Evolutionary conservation across 2,329 filamentous ascomycete genomes (phyloP).

Genomic region (Tolypocladium endophyticum): DNA sequence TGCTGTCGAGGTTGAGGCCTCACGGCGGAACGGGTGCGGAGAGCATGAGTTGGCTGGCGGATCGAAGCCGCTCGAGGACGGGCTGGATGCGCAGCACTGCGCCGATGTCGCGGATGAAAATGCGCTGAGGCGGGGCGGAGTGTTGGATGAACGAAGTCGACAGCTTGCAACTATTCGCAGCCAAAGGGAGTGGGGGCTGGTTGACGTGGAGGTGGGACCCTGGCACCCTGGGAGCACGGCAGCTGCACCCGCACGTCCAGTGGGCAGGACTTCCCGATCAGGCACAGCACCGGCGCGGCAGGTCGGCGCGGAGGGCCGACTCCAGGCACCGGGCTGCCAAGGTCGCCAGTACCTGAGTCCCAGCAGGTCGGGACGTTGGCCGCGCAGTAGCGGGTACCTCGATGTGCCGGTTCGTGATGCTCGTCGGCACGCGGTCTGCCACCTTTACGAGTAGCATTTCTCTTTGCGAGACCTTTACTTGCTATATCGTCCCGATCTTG

Average conservation of each 20-base stretch:
- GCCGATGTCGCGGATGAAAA: background rate
- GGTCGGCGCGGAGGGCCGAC: background rate
- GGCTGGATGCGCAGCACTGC: background rate
- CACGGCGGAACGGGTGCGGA: constrained; percentile 8
- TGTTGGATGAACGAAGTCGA: background rate
- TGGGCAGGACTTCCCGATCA: background rate
- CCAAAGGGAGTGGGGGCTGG: background rate
- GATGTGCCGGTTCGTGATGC: no score
- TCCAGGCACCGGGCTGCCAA: background rate
- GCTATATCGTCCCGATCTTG: no score
- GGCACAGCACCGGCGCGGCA: background rate
- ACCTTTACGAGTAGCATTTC: no score
- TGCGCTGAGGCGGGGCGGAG: background rate
- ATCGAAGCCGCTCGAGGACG: background rate
- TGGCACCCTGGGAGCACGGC: background rate
- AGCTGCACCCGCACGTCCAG: background rate
- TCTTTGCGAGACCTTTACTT: no score
- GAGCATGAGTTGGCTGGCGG: constrained; percentile 8
- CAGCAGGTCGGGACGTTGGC: rapidly evolving
- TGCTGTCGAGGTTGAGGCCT: constrained; percentile 2
- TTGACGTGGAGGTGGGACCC: background rate
- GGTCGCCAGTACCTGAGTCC: background rate
- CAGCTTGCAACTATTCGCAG: background rate
- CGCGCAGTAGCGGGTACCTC: background rate
- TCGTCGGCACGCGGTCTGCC: no score